Percentiles rank a stretch among this genome's conserved stretches.
Evolutionary conservation across 2,329 filamentous ascomycete genomes (phyloP).

Genomic region (Fusarium agapanthi): DNA sequence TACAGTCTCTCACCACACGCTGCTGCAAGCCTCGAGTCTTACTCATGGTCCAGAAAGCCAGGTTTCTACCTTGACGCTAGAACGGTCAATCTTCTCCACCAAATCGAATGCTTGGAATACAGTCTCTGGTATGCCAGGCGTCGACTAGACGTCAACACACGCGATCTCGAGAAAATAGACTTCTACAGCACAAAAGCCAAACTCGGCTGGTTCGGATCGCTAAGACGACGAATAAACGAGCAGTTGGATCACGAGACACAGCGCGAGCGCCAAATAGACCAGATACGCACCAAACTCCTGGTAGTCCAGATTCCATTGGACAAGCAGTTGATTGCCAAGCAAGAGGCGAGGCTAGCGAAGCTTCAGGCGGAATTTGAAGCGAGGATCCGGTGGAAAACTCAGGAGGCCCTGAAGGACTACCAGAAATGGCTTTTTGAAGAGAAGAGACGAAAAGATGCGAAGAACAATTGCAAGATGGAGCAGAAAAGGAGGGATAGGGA

Average conservation of each 20-base stretch:
- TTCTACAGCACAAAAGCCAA: background rate
- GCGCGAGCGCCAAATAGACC: background rate
- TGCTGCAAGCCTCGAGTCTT: background rate
- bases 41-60: no score
- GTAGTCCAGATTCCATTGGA: background rate
- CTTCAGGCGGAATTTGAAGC: background rate
- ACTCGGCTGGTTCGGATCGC: background rate
- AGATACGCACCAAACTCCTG: background rate
- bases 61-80: background rate
- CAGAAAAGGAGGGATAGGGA: background rate
- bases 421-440: background rate
- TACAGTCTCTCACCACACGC: background rate
- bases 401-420: background rate
- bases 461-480: background rate
- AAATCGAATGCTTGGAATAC: background rate
- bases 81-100: background rate
- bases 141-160: background rate
- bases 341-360: background rate
- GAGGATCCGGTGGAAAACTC: background rate
- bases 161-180: background rate
- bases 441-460: background rate
- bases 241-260: background rate
- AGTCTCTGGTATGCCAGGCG: background rate
- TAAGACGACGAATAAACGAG: background rate
- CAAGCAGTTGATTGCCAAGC: accelerated